Conservation (phyloP, 1,139 yeast species). For the Kodamaea suecica region DNA sequence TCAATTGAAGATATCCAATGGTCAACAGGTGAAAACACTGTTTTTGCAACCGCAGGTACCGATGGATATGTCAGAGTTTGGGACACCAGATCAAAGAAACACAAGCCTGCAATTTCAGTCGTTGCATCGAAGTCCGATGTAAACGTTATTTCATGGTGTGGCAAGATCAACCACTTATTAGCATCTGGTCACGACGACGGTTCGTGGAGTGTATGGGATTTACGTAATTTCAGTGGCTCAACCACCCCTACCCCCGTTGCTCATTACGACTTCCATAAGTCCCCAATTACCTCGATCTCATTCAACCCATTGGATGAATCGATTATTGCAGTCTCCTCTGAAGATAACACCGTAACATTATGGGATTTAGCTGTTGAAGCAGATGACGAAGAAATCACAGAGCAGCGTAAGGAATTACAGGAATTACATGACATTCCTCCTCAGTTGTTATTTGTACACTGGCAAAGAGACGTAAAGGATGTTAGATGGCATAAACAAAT, state of each 20-base stretch:
- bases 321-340: conserved; percentile 91
- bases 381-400: conserved; percentile 88
- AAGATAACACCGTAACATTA: conserved; percentile 91
- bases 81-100: conserved; percentile 94
- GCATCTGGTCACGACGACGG: conserved; percentile 99
- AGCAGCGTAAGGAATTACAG: conserved; percentile 67
- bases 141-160: conserved; percentile 95
- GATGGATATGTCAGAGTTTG: conserved; percentile 93
- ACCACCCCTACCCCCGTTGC: conserved; percentile 76
- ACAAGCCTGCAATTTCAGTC: conserved; percentile 84
- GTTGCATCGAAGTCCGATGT: conserved; percentile 83
- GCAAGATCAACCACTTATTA: conserved; percentile 75
- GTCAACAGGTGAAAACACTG: conserved; percentile 90
- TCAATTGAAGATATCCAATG: conserved; percentile 96
- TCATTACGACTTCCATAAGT: conserved; percentile 89
- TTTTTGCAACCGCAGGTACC: conserved; percentile 88
- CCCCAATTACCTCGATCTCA: conserved; percentile 88
- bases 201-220: conserved; percentile 96
- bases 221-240: conserved; percentile 72
- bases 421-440: conserved; percentile 93
- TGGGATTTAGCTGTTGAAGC: conserved; percentile 99
- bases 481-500: conserved; percentile 97
- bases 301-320: conserved; percentile 96
- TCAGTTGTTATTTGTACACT: conserved; percentile 91
- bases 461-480: conserved; percentile 97